phyloP scores from a whole-genome alignment of 768 basidiomycete species.

The Dendrothele bispora region DNA sequence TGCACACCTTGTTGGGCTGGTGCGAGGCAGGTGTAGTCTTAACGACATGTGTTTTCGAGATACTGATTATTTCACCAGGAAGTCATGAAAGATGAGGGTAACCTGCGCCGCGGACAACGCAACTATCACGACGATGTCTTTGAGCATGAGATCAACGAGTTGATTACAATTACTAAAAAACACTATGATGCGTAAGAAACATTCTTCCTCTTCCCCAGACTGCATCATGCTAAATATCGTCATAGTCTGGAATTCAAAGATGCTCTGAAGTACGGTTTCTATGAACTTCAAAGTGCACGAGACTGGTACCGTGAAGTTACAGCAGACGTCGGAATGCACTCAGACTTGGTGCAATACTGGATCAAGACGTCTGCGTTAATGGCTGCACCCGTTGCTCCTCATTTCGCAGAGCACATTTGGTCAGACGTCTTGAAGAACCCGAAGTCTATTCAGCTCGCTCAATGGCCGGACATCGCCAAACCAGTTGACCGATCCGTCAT shows the following conservation, averaged over 20 bases:
- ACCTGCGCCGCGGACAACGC: slow-evolving; percentile 71
- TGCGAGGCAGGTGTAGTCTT: slow-evolving; percentile 65
- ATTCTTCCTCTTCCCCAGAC: no score
- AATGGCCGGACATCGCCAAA: slow-evolving; percentile 71
- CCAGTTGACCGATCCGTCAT: slow-evolving; percentile 65
- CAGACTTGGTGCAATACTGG: slow-evolving; percentile 83
- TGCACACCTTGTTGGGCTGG: slow-evolving; percentile 91
- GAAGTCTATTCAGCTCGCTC: slow-evolving; percentile 77
- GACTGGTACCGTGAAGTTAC: slow-evolving; percentile 98
- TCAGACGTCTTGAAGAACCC: slow-evolving; percentile 67
- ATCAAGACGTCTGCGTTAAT: slow-evolving; percentile 79
- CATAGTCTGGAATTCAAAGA: slow-evolving; percentile 92
- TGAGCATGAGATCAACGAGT: slow-evolving; percentile 84
- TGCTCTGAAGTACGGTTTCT: slow-evolving; percentile 92
- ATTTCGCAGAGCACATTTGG: slow-evolving; percentile 94
- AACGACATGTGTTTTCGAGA: slow-evolving; percentile 3
- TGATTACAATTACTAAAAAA: slow-evolving; percentile 78
- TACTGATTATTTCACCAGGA: slow-evolving; percentile 51
- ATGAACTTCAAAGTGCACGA: slow-evolving; percentile 87
- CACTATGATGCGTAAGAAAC: slow-evolving; percentile 85
- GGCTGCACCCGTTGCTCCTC: slow-evolving; percentile 86
- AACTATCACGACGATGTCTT: slow-evolving; percentile 90
- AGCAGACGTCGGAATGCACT: slow-evolving; percentile 87
- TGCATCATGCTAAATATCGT: no score
- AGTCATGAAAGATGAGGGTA: slow-evolving; percentile 68